Conservation (phyloP, 495 filamentous ascomycete genomes). For the Neurospora terricola region DNA sequence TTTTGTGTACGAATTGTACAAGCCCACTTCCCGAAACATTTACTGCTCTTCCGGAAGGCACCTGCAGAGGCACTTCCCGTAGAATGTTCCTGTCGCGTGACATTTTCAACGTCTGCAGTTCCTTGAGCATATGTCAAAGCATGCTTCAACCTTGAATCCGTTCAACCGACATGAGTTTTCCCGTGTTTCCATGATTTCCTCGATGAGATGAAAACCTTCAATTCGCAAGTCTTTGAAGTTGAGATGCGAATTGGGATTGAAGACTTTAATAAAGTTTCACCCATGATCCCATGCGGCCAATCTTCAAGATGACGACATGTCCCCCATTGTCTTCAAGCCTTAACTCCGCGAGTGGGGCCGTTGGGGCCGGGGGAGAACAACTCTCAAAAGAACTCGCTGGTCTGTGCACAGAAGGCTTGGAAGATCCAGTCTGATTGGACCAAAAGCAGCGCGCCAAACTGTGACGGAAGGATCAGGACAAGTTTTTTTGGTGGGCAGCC, state of each 20-base stretch:
- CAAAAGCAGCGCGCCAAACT: neutral
- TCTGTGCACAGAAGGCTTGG: neutral
- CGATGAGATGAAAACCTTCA: neutral
- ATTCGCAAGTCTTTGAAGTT: neutral
- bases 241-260: neutral
- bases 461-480: neutral
- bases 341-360: conserved; percentile 1
- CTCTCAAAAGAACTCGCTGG: neutral
- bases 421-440: neutral
- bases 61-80: neutral
- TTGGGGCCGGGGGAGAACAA: neutral
- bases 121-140: neutral
- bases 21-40: neutral
- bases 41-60: neutral
- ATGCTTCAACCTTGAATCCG: neutral
- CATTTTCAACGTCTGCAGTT: neutral
- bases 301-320: conserved; percentile 10
- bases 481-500: neutral
- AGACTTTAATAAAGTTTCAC: neutral
- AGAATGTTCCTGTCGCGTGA: neutral
- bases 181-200: neutral
- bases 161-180: neutral
- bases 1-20: neutral
- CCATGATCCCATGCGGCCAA: neutral
- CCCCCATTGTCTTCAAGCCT: conserved; percentile 1